phyloP scores from a whole-genome alignment of 495 filamentous ascomycete genomes.

The Aspergillus affinis region DNA sequence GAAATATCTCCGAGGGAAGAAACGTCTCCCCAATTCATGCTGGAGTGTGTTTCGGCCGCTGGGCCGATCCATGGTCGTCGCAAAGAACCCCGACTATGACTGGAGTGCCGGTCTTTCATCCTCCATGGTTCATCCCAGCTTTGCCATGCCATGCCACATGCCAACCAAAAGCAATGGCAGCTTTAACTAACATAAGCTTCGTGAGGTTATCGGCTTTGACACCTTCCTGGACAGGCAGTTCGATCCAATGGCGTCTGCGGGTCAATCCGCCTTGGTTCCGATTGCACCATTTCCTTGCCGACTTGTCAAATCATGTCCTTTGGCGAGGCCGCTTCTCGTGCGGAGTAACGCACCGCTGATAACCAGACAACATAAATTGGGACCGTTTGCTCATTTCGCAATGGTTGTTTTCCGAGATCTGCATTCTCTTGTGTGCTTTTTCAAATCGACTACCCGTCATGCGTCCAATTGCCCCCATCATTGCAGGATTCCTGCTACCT shows the following conservation, averaged over 20 bases:
- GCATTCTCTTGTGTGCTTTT: neutral
- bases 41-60: neutral
- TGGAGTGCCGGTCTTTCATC: neutral
- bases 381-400: neutral
- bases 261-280: neutral
- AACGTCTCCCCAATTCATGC: neutral
- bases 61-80: neutral
- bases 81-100: neutral
- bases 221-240: neutral
- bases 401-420: neutral
- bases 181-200: neutral
- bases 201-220: neutral
- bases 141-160: too few relatives aligned
- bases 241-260: neutral
- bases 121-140: neutral
- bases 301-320: neutral
- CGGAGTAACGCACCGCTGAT: neutral
- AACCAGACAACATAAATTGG: neutral
- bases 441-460: neutral
- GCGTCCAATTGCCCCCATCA: constrained; percentile 5
- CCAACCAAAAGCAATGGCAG: neutral
- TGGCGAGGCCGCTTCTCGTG: neutral
- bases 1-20: neutral
- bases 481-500: constrained; percentile 10
- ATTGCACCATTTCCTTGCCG: neutral